Evolutionary conservation across 805 yeast species (phyloP).

Genomic region (Kluyveromyces lactis): DNA sequence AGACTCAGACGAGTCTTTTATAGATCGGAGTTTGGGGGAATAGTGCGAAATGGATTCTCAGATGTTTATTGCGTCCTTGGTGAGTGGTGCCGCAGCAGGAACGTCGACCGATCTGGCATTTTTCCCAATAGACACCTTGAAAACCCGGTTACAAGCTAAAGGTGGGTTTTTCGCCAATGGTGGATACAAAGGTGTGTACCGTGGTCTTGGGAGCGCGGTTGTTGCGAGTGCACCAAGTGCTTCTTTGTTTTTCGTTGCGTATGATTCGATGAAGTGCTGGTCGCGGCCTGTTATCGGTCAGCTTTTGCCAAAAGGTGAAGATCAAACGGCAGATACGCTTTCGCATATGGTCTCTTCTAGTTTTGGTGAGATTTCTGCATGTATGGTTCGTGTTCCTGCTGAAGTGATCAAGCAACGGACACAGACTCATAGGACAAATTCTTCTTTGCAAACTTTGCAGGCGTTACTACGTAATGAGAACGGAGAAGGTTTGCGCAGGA

Average conservation of each 20-base stretch:
- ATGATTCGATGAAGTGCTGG: conserved; percentile 59
- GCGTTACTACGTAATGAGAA: conserved; percentile 51
- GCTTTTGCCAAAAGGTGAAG: conserved; percentile 13
- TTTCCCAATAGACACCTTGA: conserved; percentile 93
- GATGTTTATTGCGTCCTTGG: conserved; percentile 24
- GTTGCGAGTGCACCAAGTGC: conserved; percentile 93
- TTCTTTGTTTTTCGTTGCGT: conserved; percentile 69
- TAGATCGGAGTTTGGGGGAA: too few relatives aligned
- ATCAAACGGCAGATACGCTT: conserved; percentile 31
- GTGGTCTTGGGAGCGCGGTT: conserved; percentile 88
- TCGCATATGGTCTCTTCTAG: conserved; percentile 87
- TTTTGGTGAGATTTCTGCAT: conserved; percentile 86
- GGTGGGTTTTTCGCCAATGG: conserved; percentile 93
- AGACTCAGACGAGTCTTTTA: too few relatives aligned
- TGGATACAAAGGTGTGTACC: conserved; percentile 84
- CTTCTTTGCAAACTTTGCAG: conserved; percentile 61
- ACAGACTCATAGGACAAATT: conserved; percentile 51
- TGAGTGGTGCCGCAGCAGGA: conserved; percentile 93
- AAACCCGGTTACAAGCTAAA: conserved; percentile 89
- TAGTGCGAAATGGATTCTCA: conserved; percentile 12
- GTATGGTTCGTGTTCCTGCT: conserved; percentile 91
- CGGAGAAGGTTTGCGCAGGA: conserved; percentile 71
- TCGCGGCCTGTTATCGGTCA: conserved; percentile 32
- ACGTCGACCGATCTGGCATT: conserved; percentile 90
- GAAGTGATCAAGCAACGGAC: conserved; percentile 95